These are phyloP conservation scores for Mytilinidion resinicola DNA, from an alignment of 495 filamentous ascomycete species.

Conservation along the genomic window DNA sequence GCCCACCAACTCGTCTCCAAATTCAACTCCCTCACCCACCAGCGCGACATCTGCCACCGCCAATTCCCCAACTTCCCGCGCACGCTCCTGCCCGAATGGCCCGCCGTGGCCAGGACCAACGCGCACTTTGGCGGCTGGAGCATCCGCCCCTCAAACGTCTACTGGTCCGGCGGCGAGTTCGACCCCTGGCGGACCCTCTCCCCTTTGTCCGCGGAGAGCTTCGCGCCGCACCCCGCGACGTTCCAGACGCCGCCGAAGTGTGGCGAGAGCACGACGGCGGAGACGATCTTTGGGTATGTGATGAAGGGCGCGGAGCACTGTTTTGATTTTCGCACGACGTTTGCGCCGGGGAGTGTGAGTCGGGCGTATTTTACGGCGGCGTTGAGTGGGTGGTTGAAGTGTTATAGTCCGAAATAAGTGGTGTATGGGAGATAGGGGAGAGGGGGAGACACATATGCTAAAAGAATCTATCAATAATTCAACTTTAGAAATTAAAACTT, in stretches of 20 bases:
- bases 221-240: conserved; percentile 35
- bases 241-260: conserved; percentile 43
- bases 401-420: conserved; percentile 28
- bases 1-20: conserved; percentile 45
- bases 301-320: conserved; percentile 46
- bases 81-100: conserved; percentile 40
- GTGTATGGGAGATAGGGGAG: background rate
- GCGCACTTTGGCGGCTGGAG: conserved; percentile 48
- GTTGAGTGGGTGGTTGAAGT: conserved; percentile 45
- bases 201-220: conserved; percentile 41
- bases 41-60: conserved; percentile 47
- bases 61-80: conserved; percentile 47
- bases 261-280: conserved; percentile 34
- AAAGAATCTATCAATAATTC: no score
- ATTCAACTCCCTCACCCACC: conserved; percentile 48
- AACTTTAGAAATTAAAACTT: no score
- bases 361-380: conserved; percentile 39
- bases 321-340: conserved; percentile 43
- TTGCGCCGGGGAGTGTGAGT: conserved; percentile 32
- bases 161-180: conserved; percentile 50
- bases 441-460: no score
- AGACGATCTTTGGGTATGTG: conserved; percentile 48
- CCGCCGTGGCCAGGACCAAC: conserved; percentile 40
- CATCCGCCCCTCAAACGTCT: conserved; percentile 53
- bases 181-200: conserved; percentile 55